Conservation (phyloP, 148 eudicot genomes). For the Nepenthes mirabilis region DNA sequence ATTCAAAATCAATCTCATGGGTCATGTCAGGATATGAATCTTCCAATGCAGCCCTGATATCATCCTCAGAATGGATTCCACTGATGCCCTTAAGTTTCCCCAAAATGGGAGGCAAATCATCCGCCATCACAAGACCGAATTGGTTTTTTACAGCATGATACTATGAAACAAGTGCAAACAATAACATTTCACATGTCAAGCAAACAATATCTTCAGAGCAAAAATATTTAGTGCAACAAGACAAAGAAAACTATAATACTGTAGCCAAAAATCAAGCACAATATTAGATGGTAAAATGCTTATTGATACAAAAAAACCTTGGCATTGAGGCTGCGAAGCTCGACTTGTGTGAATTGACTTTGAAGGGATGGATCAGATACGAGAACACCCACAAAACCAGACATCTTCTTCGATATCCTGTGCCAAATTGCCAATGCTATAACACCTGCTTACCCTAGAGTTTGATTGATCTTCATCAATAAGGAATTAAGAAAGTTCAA, state of each 20-base stretch:
- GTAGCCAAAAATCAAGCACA: no score
- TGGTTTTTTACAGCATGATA: slow-evolving; percentile 17
- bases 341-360: slow-evolving; percentile 1
- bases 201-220: no score
- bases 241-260: no score
- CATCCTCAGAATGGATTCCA: slow-evolving; percentile 40
- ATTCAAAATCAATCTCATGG: slow-evolving; percentile 70
- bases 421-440: not conserved
- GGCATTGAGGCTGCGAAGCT: not conserved
- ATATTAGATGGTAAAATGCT: no score
- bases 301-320: not conserved
- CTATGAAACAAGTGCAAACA: not conserved
- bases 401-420: not conserved
- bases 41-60: slow-evolving; percentile 40
- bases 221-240: no score
- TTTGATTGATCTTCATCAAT: no score
- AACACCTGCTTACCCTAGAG: not conserved
- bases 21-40: slow-evolving; percentile 46
- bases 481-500: no score
- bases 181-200: not conserved
- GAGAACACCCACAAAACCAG: not conserved
- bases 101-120: slow-evolving; percentile 61
- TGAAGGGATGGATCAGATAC: not conserved
- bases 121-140: slow-evolving; percentile 36
- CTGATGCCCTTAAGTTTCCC: slow-evolving; percentile 40